Percentiles rank a stretch among this genome's conserved stretches.
These are phyloP conservation scores for Coemansia sp. DNA, from an alignment of 192 early-diverging fungal species.

Conservation along the genomic window DNA sequence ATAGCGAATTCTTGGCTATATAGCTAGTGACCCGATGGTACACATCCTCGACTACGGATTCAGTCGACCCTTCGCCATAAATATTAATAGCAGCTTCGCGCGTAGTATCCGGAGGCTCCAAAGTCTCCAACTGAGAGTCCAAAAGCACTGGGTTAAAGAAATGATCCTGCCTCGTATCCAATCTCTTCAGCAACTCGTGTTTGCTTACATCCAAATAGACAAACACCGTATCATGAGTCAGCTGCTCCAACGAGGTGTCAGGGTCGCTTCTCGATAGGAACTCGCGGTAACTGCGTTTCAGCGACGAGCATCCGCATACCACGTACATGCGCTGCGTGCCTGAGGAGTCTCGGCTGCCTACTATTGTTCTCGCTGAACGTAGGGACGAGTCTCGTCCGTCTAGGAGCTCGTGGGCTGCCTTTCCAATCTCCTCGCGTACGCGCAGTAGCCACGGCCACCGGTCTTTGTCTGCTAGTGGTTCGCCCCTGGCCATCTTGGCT, in stretches of 20 bases:
- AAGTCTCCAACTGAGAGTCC: slow-evolving; percentile 63
- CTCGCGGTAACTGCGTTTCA: slow-evolving; percentile 67
- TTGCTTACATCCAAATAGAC: slow-evolving; percentile 60
- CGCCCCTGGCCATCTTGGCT: slow-evolving; percentile 65
- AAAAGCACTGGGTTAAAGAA: slow-evolving; percentile 61
- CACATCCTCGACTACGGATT: slow-evolving; percentile 25
- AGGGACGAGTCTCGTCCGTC: slow-evolving; percentile 2
- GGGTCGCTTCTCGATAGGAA: slow-evolving; percentile 49
- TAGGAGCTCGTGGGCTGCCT: slow-evolving; percentile 27
- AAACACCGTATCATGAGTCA: slow-evolving; percentile 54
- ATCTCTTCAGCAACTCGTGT: slow-evolving; percentile 52
- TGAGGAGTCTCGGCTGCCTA: not conserved
- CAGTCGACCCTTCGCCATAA: slow-evolving; percentile 21
- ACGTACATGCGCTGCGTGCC: slow-evolving; percentile 31
- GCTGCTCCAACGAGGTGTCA: slow-evolving; percentile 13
- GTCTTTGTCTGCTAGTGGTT: slow-evolving; percentile 65
- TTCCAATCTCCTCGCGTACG: slow-evolving; percentile 51
- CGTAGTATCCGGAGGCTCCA: slow-evolving; percentile 55
- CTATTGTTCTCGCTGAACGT: not conserved
- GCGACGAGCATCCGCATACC: slow-evolving; percentile 66
- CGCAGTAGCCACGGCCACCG: slow-evolving; percentile 64
- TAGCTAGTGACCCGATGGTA: slow-evolving; percentile 13
- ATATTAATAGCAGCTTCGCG: slow-evolving; percentile 41
- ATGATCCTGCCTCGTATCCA: slow-evolving; percentile 56
- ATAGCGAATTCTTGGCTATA: slow-evolving; percentile 26